Conservation (phyloP, 495 filamentous ascomycete genomes). For the Penicillium paxilli region DNA sequence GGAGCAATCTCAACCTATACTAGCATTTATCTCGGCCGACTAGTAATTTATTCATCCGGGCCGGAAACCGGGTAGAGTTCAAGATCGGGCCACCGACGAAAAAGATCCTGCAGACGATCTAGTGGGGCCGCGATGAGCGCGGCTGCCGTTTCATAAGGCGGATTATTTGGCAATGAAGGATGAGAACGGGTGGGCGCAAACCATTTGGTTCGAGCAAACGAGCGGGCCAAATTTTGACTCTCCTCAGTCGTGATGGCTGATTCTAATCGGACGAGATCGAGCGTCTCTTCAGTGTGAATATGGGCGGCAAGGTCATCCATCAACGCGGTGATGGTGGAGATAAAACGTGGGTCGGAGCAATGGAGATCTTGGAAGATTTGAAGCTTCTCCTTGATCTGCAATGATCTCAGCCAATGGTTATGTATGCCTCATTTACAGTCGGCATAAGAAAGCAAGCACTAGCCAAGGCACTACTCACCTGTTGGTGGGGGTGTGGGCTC, state of each 20-base stretch:
- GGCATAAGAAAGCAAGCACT: neutral
- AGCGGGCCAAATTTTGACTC: constrained; percentile 46
- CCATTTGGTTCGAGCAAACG: constrained; percentile 59
- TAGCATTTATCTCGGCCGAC: neutral
- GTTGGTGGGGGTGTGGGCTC: constrained; percentile 46
- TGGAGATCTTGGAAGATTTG: constrained; percentile 58
- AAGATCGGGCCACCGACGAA: constrained; percentile 31
- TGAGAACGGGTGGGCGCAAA: constrained; percentile 61
- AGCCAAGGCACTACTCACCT: constrained; percentile 30
- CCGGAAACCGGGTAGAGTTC: neutral
- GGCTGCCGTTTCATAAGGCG: constrained; percentile 28
- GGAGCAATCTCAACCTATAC: neutral
- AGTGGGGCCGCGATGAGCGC: constrained; percentile 32
- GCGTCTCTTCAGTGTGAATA: constrained; percentile 58
- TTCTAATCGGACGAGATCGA: constrained; percentile 56
- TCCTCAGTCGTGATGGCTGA: constrained; percentile 35
- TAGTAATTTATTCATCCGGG: constrained; percentile 5
- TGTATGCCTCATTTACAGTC: no score
- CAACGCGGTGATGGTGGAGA: constrained; percentile 50
- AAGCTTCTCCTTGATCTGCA: constrained; percentile 63
- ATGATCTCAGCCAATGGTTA: constrained; percentile 27
- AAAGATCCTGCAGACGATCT: constrained; percentile 33
- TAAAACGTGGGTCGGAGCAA: constrained; percentile 46
- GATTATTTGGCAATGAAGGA: constrained; percentile 35
- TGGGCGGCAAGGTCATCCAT: constrained; percentile 53